Evolutionary conservation across 148 eudicot species (phyloP).

Genomic region (Rhododendron kiyosumense): DNA sequence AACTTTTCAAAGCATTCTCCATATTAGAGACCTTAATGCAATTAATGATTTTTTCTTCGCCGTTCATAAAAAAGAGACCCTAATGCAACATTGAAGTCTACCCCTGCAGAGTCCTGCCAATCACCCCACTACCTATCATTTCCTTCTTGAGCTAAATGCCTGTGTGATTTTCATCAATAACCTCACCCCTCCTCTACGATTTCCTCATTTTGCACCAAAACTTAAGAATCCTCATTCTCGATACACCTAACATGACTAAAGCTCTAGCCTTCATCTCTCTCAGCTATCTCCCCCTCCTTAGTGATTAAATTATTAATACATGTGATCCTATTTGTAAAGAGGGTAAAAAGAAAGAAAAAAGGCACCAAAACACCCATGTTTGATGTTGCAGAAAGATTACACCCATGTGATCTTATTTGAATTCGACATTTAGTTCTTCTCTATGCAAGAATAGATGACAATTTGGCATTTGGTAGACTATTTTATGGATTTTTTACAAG

Average conservation of each 20-base stretch:
- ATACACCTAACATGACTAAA: neutral
- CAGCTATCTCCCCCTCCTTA: neutral
- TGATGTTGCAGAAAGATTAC: no score
- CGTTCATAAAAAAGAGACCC: neutral
- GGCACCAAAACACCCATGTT: neutral
- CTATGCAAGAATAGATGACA: neutral
- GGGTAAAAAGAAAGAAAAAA: neutral
- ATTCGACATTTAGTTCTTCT: neutral
- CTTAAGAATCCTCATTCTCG: neutral
- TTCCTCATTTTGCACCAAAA: neutral
- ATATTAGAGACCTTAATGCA: neutral
- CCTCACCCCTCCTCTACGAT: neutral
- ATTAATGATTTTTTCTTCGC: no score
- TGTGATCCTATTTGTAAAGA: neutral
- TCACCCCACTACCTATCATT: neutral
- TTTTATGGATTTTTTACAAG: neutral
- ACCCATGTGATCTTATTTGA: neutral
- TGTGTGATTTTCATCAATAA: conserved; percentile 1
- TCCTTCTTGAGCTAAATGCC: neutral
- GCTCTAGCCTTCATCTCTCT: neutral
- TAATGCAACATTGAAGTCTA: neutral
- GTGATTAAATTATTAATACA: neutral
- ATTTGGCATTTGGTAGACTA: neutral
- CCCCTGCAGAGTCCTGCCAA: neutral
- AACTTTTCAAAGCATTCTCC: neutral